phyloP scores from a whole-genome alignment of 2,329 filamentous ascomycete genomes.

The Ceratocystis colombiana region DNA sequence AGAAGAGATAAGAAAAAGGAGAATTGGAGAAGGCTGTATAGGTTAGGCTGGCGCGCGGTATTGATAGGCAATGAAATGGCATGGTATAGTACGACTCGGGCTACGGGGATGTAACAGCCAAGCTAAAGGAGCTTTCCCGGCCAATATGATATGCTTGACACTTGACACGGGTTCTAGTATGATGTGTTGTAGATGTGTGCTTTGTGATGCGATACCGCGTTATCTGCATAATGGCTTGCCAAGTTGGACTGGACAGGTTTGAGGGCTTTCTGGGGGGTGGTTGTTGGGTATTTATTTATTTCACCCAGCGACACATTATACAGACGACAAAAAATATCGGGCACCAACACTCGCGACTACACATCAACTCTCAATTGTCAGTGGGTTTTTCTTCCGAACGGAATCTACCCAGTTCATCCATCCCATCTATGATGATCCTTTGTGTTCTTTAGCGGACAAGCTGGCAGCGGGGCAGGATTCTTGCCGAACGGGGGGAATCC shows the following conservation, averaged over 20 bases:
- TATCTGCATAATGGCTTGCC: background rate
- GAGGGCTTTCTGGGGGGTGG: no score
- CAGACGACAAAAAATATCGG: no score
- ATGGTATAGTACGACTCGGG: background rate
- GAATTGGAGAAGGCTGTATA: background rate
- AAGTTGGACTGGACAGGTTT: background rate
- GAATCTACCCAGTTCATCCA: background rate
- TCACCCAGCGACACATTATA: background rate
- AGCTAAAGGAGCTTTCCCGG: background rate
- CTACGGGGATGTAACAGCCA: background rate
- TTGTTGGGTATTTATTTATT: background rate
- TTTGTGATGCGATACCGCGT: background rate
- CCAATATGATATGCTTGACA: background rate
- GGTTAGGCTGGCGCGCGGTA: background rate
- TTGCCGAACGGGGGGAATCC: background rate
- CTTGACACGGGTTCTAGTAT: background rate
- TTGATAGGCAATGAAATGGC: background rate
- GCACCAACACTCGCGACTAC: no score
- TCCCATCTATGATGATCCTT: conserved; percentile 12
- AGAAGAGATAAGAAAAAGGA: background rate
- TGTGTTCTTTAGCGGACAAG: background rate
- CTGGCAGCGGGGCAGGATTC: conserved; percentile 12
- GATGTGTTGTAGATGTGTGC: no score
- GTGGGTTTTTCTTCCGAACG: background rate
- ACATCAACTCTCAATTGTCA: background rate